These are phyloP conservation scores for Jaenimonas drosophilae DNA, from an alignment of 208 protist species.

Conservation along the genomic window DNA sequence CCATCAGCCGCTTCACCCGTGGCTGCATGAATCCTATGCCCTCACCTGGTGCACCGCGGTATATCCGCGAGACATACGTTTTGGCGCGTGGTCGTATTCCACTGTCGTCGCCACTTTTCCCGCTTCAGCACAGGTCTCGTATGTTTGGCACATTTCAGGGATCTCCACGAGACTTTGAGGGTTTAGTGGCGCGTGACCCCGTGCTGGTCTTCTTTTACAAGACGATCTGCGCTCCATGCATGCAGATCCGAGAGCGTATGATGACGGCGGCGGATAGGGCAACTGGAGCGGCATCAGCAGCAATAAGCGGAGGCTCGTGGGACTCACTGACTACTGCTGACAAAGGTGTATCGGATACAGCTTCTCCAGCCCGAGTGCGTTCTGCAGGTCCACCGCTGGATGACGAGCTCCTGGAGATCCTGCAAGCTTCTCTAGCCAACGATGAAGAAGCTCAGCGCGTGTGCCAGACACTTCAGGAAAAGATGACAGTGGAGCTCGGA, in stretches of 20 bases:
- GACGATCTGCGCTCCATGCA: conserved; percentile 48
- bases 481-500: conserved; percentile 10
- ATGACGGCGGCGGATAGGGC: too few species aligned
- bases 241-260: conserved; percentile 32
- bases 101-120: conserved; percentile 2
- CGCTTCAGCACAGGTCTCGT: conserved; percentile 5
- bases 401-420: too few species aligned
- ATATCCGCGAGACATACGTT: conserved; percentile 11
- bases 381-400: too few species aligned
- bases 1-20: not conserved
- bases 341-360: too few species aligned
- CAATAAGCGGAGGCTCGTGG: too few species aligned
- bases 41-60: conserved; percentile 2
- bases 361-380: too few species aligned
- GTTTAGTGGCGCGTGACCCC: conserved; percentile 14
- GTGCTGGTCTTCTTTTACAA: conserved; percentile 80
- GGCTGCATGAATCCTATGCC: conserved; percentile 14
- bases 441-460: conserved; percentile 8
- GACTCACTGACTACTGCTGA: too few species aligned
- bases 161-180: conserved; percentile 26
- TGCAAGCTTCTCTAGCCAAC: too few species aligned
- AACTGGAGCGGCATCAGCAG: too few species aligned
- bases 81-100: conserved; percentile 10
- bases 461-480: conserved; percentile 11
- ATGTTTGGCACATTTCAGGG: conserved; percentile 37